Base-by-base conservation (phyloP, 2,329 filamentous ascomycete genomes). In the Pyrenophora tritici-repentis region DNA sequence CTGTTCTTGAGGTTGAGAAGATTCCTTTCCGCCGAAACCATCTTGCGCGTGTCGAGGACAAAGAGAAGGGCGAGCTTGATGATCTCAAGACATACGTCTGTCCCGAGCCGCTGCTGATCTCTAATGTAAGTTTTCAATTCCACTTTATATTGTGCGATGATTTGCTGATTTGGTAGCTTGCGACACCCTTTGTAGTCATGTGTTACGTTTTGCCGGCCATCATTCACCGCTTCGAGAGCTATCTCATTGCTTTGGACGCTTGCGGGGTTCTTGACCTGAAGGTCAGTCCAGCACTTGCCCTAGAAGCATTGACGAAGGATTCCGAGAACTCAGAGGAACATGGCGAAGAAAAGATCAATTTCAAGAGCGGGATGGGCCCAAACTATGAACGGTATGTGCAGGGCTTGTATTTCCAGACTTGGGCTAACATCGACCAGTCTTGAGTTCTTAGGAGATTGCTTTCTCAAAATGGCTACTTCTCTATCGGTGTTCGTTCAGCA, bases 401-500 rank as follows among this genome's bases (percentile, higher is more conserved):
- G 12, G 7, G 3, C n/a, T 17, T 5, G 7, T 10, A 39, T 20
- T 6, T 14, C 13, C 3, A 16, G 2, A 13, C 16, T 13, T 13
- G 13, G 33, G 26, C 38, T 52, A 31, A 52, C 8, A 22, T 1
- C 13, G 10, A 6, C n/a, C 22, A 52, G 49, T 10, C 81, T 97
- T 0, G 94, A 99, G 66, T 96, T 97, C 53, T 80, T 97, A 2
- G 94, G 94, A 0, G 94, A 99, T 70, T 89, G 88, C 29, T 96
- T 97, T 65, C 80, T 99, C 52, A 99, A 99, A 74, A 93, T 97
- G 86, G 90, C 90, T 9, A 97, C 93, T 0, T 93, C 92, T 0
- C 91, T 99, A 45, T 86, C 91, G 0, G 79, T 96, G 0, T 97
- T 89, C 68, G 87, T 88, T 1, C 81, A 86, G 22, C 85, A 89